A percentile compares a stretch with the other conserved stretches of the same genome.
Evolutionary conservation across 2,329 filamentous ascomycete species (phyloP).

Genomic region (Colletotrichum cordylinicola): DNA sequence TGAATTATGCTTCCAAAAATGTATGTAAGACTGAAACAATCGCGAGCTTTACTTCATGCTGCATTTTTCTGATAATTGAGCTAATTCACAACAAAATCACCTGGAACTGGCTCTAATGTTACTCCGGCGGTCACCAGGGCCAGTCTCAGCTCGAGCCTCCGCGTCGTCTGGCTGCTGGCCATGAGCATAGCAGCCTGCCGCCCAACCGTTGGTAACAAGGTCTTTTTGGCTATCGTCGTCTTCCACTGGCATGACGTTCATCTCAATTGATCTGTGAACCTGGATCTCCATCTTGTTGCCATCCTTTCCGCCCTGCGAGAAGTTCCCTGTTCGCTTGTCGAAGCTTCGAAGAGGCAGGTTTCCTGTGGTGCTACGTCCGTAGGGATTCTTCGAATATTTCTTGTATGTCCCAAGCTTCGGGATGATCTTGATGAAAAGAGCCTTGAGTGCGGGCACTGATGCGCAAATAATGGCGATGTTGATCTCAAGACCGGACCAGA

Average conservation of each 20-base stretch:
- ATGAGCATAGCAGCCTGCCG: neutral
- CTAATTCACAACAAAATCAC: neutral
- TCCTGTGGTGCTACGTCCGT: neutral
- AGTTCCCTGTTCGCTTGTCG: neutral
- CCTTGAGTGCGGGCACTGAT: constrained; percentile 37
- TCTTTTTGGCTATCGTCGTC: neutral
- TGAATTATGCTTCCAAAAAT: too few species aligned
- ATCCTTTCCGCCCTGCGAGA: neutral
- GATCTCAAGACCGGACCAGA: constrained; percentile 38
- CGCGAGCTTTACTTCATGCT: too few species aligned
- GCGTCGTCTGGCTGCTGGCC: neutral
- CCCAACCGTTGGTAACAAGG: neutral
- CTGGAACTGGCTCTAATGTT: neutral
- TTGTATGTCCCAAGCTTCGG: constrained; percentile 12
- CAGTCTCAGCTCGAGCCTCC: neutral
- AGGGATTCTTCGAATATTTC: neutral
- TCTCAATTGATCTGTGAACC: neutral
- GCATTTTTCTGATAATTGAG: neutral
- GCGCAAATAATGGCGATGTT: constrained; percentile 39
- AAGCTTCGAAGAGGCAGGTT: neutral
- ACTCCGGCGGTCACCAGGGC: neutral
- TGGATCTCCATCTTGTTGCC: neutral
- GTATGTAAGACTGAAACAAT: too few species aligned
- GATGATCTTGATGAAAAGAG: constrained; percentile 31
- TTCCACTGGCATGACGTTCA: neutral